Base-by-base conservation (phyloP, 2,329 filamentous ascomycete genomes). In the Verticillium tricorpus region DNA sequence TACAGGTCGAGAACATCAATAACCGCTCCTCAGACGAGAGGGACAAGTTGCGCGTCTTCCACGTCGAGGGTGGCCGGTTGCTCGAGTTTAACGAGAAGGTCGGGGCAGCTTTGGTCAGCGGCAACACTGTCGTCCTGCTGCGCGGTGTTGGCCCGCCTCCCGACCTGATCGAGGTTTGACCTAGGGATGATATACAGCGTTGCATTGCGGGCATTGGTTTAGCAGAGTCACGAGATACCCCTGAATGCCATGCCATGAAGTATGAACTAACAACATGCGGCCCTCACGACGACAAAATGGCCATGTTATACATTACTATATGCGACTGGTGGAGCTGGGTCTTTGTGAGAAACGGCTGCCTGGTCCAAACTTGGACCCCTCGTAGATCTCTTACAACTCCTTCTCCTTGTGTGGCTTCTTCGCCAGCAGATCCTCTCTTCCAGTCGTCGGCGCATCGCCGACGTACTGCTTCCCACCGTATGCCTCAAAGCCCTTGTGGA, bases 41-140 rank as follows among this genome's bases (percentile, higher is more conserved):
- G 72, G 89, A 93, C 63, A 90, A 90, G 74, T 74, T 99, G 66
- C 80, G 95, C 9, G 87, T 99, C 0, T 99, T 97, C 71, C 93
- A 98, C 73, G 91, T 99, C 0, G 93, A 99, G 72, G 91, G 90
- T 0, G 95, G 95, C 0, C 81, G 92, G 62, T 74, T 99, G 65
- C 75, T 99, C 65, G 93, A 95, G 63, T 99, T 96, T 70, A 87
- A 85, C 28, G 93, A 97, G 76, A 93, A 94, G 79, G 81, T 97
- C 61, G 93, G 92, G 5, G 81, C 82, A 59, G 82, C 82, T 32
- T 80, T 96, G 62, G 85, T 86, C 66, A 93, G 85, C 67, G 95
- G 95, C 1, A 94, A 99, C 72, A 97, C 93, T 12, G 86, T 99
- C 66, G 93, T 98, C 28, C 73, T 99, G 69, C 70, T 99, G 60